Conservation (phyloP, 768 basidiomycete species). For the Podaxis sp. region DNA sequence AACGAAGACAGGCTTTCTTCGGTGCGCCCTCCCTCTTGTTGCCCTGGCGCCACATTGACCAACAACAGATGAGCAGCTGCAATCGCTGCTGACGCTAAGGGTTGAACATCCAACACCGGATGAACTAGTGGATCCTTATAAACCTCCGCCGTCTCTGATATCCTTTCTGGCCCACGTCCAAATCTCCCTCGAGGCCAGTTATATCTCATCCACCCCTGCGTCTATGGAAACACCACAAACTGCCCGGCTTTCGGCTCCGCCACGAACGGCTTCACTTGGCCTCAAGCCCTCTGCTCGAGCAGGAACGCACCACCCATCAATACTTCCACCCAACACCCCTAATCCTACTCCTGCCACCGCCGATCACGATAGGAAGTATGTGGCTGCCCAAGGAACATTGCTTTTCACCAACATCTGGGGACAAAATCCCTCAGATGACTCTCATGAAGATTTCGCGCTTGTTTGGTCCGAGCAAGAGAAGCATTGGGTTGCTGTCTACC, state of each 20-base stretch:
- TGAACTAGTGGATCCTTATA: slow-evolving; percentile 32
- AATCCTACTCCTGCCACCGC: slow-evolving; percentile 77
- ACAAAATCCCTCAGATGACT: slow-evolving; percentile 45
- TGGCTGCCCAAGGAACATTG: slow-evolving; percentile 72
- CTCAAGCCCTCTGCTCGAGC: slow-evolving; percentile 31
- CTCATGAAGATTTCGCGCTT: slow-evolving; percentile 59
- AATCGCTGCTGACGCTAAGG: slow-evolving; percentile 46
- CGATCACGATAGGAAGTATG: slow-evolving; percentile 75
- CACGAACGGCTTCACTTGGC: slow-evolving; percentile 51
- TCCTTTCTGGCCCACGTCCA: slow-evolving; percentile 69
- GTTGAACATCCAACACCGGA: slow-evolving; percentile 59
- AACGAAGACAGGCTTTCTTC: slow-evolving; percentile 72
- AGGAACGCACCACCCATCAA: slow-evolving; percentile 55
- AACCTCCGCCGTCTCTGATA: slow-evolving; percentile 49
- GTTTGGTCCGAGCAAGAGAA: slow-evolving; percentile 61
- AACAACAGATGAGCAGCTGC: slow-evolving; percentile 55
- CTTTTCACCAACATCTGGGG: slow-evolving; percentile 79
- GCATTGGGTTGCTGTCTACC: slow-evolving; percentile 81
- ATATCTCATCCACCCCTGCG: slow-evolving; percentile 56
- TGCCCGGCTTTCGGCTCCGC: slow-evolving; percentile 46
- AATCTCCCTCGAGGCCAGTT: slow-evolving; percentile 79
- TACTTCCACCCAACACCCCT: slow-evolving; percentile 82
- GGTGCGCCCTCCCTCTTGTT: slow-evolving; percentile 43
- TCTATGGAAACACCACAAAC: slow-evolving; percentile 34
- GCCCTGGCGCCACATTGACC: slow-evolving; percentile 23